Evolutionary conservation across 768 basidiomycete species (phyloP).

Genomic region (Paxillus rubicundulus): DNA sequence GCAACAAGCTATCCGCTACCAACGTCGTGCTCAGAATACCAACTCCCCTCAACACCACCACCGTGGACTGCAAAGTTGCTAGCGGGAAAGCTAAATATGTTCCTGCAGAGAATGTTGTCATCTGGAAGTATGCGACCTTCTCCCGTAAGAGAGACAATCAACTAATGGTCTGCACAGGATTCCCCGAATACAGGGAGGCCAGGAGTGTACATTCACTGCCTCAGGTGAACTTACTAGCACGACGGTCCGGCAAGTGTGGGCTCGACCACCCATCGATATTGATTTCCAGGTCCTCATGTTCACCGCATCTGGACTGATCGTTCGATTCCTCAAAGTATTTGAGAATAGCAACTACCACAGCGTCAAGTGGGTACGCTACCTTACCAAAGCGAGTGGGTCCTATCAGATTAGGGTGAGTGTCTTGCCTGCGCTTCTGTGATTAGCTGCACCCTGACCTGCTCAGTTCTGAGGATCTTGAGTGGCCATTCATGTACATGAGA

Average conservation of each 20-base stretch:
- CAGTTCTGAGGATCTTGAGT: conserved; percentile 27
- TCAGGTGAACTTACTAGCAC: conserved; percentile 83
- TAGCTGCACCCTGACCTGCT: not conserved
- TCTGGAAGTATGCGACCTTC: conserved; percentile 84
- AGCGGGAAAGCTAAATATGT: conserved; percentile 97
- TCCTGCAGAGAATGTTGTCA: conserved; percentile 91
- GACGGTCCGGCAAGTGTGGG: conserved; percentile 94
- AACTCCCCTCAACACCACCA: conserved; percentile 92
- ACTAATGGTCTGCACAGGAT: conserved; percentile 54
- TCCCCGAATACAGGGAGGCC: conserved; percentile 86
- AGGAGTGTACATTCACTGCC: conserved; percentile 83
- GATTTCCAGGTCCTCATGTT: conserved; percentile 99
- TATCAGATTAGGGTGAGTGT: conserved; percentile 90
- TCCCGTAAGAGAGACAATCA: conserved; percentile 3
- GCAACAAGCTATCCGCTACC: conserved; percentile 88
- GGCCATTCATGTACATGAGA: conserved; percentile 19
- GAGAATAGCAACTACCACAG: conserved; percentile 94
- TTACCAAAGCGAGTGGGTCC: conserved; percentile 88
- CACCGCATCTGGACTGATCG: conserved; percentile 92
- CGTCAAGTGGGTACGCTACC: conserved; percentile 93
- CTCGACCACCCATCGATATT: conserved; percentile 94
- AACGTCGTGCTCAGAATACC: conserved; percentile 93
- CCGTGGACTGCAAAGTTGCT: conserved; percentile 87
- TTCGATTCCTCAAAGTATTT: conserved; percentile 96
- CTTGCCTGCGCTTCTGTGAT: not conserved